Evolutionary conservation across 2,329 filamentous ascomycete genomes (phyloP).

Genomic region (Tympanopsis confertula): DNA sequence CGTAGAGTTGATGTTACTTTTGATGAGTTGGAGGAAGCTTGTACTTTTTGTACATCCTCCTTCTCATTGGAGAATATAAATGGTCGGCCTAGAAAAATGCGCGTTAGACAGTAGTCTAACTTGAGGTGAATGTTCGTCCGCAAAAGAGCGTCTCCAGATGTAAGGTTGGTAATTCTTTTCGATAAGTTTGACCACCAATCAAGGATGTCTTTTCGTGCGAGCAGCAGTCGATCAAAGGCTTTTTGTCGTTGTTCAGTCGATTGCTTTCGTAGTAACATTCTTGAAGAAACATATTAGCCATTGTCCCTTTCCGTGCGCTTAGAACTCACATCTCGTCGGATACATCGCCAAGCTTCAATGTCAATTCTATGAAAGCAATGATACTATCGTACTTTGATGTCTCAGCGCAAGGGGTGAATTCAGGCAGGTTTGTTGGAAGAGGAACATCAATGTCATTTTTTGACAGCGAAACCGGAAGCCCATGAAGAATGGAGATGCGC

Average conservation of each 20-base stretch:
- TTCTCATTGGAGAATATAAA: constrained; percentile 31
- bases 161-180: constrained; percentile 24
- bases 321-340: constrained; percentile 23
- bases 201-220: constrained; percentile 21
- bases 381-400: constrained; percentile 31
- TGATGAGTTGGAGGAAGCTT: constrained; percentile 12
- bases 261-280: constrained; percentile 22
- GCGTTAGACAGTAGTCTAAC: constrained; percentile 37
- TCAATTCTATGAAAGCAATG: constrained; percentile 31
- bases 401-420: constrained; percentile 25
- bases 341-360: constrained; percentile 23
- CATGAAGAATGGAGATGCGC: constrained; percentile 42
- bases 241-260: constrained; percentile 24
- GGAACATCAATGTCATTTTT: constrained; percentile 40
- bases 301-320: not conserved
- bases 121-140: constrained; percentile 37
- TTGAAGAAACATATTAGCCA: constrained; percentile 13
- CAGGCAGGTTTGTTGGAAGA: constrained; percentile 31
- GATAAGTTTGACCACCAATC: constrained; percentile 27
- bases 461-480: constrained; percentile 38
- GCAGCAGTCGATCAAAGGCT: constrained; percentile 23
- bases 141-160: constrained; percentile 24
- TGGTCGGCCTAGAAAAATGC: constrained; percentile 41
- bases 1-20: constrained; percentile 27
- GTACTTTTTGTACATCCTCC: constrained; percentile 10